A percentile compares a stretch with the other conserved stretches of the same genome.
Conservation (phyloP, 306 rosid species). For the Begonia peltatifolia region DNA sequence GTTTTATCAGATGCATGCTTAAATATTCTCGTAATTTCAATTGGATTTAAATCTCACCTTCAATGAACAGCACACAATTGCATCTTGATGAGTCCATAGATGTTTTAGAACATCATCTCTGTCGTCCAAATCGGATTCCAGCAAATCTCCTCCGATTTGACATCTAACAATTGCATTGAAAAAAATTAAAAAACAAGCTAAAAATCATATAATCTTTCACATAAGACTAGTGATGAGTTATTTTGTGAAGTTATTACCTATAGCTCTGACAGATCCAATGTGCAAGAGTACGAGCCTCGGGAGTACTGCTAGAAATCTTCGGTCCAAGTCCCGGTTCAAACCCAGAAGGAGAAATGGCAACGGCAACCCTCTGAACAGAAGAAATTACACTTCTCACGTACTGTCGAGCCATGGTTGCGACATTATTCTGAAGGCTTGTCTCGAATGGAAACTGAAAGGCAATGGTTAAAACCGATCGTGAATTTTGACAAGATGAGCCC, state of each 20-base stretch:
- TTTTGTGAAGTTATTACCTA: too few species aligned
- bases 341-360: conserved; percentile 83
- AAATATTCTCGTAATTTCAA: neutral
- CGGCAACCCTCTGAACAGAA: conserved; percentile 90
- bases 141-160: conserved; percentile 49
- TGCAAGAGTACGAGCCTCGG: conserved; percentile 72
- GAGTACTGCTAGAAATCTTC: conserved; percentile 56
- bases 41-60: conserved; percentile 25
- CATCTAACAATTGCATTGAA: conserved; percentile 22
- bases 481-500: conserved; percentile 31
- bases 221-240: neutral
- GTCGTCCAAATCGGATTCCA: conserved; percentile 41
- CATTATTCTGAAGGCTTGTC: conserved; percentile 56
- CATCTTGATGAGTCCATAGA: conserved; percentile 83
- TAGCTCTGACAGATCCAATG: conserved; percentile 91
- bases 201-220: neutral
- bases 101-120: conserved; percentile 56
- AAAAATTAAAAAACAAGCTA: neutral
- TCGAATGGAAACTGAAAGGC: conserved; percentile 95
- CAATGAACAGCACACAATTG: conserved; percentile 78
- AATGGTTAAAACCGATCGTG: conserved; percentile 77
- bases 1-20: neutral
- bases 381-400: conserved; percentile 74
- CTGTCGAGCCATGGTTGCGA: conserved; percentile 78
- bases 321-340: conserved; percentile 42